Evolutionary conservation across 2,329 filamentous ascomycete genomes (phyloP).

Genomic region (Phialocephala sp.): DNA sequence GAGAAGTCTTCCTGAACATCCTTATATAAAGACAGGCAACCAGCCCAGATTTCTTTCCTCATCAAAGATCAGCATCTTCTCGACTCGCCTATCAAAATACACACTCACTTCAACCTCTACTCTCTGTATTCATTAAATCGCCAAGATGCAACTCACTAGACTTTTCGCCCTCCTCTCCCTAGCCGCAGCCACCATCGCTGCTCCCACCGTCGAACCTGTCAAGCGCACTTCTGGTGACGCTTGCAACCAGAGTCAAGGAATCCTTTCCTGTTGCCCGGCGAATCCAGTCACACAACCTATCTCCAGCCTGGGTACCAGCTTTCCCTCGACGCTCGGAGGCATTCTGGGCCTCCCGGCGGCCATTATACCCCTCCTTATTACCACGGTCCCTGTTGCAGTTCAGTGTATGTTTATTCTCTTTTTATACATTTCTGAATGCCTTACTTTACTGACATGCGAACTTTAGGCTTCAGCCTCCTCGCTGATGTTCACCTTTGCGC

Average conservation of each 20-base stretch:
- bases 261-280: slow-evolving; percentile 21
- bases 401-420: slow-evolving; percentile 11
- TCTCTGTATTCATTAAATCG: neutral
- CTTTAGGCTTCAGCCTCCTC: too few relatives aligned
- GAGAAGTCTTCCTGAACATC: neutral
- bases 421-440: neutral
- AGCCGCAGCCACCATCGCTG: slow-evolving; percentile 31
- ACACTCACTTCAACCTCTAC: slow-evolving; percentile 16
- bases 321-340: slow-evolving; percentile 13
- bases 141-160: slow-evolving; percentile 40
- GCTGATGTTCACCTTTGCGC: too few relatives aligned
- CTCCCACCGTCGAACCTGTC: slow-evolving; percentile 27
- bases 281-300: slow-evolving; percentile 10
- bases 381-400: slow-evolving; percentile 16
- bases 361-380: slow-evolving; percentile 5
- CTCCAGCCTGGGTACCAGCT: slow-evolving; percentile 6
- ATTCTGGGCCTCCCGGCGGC: slow-evolving; percentile 16
- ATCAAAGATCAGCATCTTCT: slow-evolving; percentile 16
- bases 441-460: neutral
- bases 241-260: slow-evolving; percentile 14
- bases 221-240: slow-evolving; percentile 14
- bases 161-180: slow-evolving; percentile 34
- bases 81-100: slow-evolving; percentile 5
- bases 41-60: neutral
- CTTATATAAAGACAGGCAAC: slow-evolving; percentile 15